phyloP scores from a whole-genome alignment of 495 filamentous ascomycete species.

The Letharia lupina region DNA sequence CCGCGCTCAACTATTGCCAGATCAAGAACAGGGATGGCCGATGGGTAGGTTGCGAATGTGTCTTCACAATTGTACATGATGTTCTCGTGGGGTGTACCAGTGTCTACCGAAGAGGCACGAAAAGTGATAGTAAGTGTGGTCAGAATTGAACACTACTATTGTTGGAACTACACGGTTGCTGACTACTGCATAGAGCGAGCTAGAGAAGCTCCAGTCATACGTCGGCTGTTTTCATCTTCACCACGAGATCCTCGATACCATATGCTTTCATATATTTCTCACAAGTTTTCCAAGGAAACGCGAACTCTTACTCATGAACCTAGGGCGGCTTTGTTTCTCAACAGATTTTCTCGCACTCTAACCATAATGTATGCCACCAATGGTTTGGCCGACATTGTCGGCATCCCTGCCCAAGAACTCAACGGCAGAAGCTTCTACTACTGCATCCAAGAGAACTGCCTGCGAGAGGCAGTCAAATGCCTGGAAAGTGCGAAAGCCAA shows the following conservation, averaged over 20 bases:
- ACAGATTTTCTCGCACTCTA: conserved; percentile 75
- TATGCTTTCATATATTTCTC: conserved; percentile 78
- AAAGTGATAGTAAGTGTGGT: conserved; percentile 62
- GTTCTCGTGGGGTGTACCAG: conserved; percentile 80
- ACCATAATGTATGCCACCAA: conserved; percentile 83
- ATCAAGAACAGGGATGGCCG: conserved; percentile 59
- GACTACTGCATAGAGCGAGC: conserved; percentile 52
- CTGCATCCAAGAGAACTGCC: conserved; percentile 68
- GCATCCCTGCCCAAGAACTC: conserved; percentile 55
- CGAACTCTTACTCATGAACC: conserved; percentile 60
- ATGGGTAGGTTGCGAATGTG: conserved; percentile 80
- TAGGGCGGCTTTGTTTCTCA: conserved; percentile 76
- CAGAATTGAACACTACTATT: neutral
- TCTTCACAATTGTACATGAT: conserved; percentile 82
- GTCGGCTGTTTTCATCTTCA: conserved; percentile 70
- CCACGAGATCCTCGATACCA: conserved; percentile 81
- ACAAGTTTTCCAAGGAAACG: conserved; percentile 64
- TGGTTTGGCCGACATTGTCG: conserved; percentile 63
- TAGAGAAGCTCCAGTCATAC: conserved; percentile 68
- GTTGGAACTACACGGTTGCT: neutral
- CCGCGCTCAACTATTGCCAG: conserved; percentile 70
- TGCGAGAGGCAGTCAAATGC: conserved; percentile 64
- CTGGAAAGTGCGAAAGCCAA: conserved; percentile 85
- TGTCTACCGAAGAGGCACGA: conserved; percentile 60
- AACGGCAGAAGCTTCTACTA: conserved; percentile 70